phyloP scores from a whole-genome alignment of 1,284 basidiomycete genomes.

The Trichosporon asahii region DNA sequence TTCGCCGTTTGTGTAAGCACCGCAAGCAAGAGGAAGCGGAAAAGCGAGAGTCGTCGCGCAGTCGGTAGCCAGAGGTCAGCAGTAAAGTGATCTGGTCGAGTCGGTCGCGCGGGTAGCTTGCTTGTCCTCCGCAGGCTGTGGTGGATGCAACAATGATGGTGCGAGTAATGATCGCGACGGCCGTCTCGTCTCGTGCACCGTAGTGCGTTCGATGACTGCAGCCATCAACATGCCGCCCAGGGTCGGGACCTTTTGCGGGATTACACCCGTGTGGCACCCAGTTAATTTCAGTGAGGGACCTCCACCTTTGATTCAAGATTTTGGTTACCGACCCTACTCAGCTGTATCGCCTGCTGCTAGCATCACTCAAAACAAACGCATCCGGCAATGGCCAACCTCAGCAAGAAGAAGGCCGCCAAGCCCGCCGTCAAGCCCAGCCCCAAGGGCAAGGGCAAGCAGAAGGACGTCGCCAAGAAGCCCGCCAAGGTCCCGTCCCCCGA shows the following conservation, averaged over 20 bases:
- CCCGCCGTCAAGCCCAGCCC: conserved; percentile 13
- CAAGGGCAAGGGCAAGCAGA: conserved; percentile 28
- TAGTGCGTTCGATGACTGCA: background rate
- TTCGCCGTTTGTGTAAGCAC: conserved; percentile 2
- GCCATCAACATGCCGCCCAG: background rate
- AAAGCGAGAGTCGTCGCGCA: conserved; percentile 2
- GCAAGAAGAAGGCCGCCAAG: conserved; percentile 38
- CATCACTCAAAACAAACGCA: conserved; percentile 13
- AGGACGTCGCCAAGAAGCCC: conserved; percentile 16
- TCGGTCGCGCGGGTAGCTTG: conserved; percentile 6
- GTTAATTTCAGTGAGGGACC: conserved; percentile 11
- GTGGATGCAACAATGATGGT: conserved; percentile 1
- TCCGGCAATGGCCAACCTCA: conserved; percentile 35
- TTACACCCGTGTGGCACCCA: conserved; percentile 9
- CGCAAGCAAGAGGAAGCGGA: conserved; percentile 1
- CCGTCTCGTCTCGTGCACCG: background rate
- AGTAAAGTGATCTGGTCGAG: background rate
- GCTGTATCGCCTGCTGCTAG: background rate
- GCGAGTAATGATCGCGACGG: conserved; percentile 1
- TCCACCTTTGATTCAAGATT: conserved; percentile 20
- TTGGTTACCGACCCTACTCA: conserved; percentile 13
- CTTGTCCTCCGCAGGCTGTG: conserved; percentile 7
- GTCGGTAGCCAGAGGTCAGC: background rate
- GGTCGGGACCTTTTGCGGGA: conserved; percentile 7
- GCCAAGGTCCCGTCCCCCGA: conserved; percentile 20